phyloP scores from a whole-genome alignment of 805 yeast species.

The Sugiyamaella floridensis region DNA sequence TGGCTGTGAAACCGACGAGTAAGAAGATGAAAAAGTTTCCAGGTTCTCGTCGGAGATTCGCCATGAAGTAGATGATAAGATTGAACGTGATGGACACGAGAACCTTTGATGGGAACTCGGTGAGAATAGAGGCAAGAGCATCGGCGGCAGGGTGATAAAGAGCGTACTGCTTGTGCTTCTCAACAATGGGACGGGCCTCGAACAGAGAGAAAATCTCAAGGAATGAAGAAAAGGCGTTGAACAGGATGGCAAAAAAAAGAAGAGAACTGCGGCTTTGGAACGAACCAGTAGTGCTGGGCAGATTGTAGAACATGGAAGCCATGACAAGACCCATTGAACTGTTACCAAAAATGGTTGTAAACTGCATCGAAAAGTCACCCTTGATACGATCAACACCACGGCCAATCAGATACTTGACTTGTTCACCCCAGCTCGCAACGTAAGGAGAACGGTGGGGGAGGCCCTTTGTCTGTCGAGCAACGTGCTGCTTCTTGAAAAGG shows the following conservation, averaged over 20 bases:
- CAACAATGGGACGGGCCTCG: conserved; percentile 48
- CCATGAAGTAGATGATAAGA: conserved; percentile 47
- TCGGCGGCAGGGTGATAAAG: conserved; percentile 59
- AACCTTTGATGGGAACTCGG: conserved; percentile 50
- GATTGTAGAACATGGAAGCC: conserved; percentile 50
- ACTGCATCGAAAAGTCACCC: conserved; percentile 46
- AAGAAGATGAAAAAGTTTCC: conserved; percentile 50
- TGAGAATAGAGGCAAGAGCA: conserved; percentile 53
- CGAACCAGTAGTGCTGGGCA: conserved; percentile 43
- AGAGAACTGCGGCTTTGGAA: conserved; percentile 55
- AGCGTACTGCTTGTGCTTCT: conserved; percentile 52
- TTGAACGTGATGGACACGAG: conserved; percentile 41
- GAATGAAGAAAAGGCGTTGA: conserved; percentile 40
- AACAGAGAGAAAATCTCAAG: conserved; percentile 39
- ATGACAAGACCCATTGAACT: conserved; percentile 46
- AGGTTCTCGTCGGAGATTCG: conserved; percentile 44
- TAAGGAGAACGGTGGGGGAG: conserved; percentile 34
- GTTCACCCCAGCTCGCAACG: conserved; percentile 38
- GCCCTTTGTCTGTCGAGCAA: conserved; percentile 26
- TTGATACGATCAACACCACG: conserved; percentile 48
- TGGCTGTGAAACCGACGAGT: conserved; percentile 37
- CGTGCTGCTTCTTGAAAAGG: conserved; percentile 27
- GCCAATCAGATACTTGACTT: conserved; percentile 40
- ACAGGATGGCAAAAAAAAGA: conserved; percentile 49
- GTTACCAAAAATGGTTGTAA: conserved; percentile 40